phyloP scores from a whole-genome alignment of 176 grass and related monocot species.

The Oryza meyeriana region DNA sequence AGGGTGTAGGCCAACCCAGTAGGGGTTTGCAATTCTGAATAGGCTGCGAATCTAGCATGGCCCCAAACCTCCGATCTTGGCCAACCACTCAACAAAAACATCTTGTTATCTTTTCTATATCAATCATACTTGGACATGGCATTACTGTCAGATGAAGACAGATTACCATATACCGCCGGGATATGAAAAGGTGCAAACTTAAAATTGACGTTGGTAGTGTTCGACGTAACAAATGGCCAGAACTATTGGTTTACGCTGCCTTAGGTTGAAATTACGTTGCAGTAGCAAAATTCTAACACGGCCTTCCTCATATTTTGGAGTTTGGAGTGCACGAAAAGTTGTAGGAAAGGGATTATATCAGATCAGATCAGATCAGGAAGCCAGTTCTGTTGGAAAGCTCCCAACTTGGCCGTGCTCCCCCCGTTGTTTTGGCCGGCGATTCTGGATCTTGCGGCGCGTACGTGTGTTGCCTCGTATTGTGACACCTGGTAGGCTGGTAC shows the following conservation, averaged over 20 bases:
- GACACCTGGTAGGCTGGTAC: neutral
- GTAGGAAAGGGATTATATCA: neutral
- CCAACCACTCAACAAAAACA: neutral
- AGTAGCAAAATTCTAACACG: neutral
- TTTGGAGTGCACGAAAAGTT: constrained; percentile 20
- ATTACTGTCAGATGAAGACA: neutral
- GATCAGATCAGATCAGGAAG: neutral
- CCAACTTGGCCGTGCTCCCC: neutral
- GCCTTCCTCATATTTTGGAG: constrained; percentile 30
- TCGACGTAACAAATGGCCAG: neutral
- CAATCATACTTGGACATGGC: neutral
- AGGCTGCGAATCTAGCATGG: neutral
- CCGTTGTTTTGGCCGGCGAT: neutral
- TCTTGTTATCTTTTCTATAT: neutral
- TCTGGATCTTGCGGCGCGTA: neutral
- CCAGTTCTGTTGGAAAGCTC: neutral
- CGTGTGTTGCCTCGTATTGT: too few species aligned
- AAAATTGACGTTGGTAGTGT: neutral
- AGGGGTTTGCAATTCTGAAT: neutral
- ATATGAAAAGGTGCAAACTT: neutral
- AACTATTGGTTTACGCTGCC: neutral
- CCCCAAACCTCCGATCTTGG: neutral
- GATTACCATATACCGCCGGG: neutral
- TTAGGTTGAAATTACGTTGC: neutral
- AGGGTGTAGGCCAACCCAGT: neutral